These are phyloP conservation scores for Xanthoconium stramineum DNA, from an alignment of 768 basidiomycete genomes.

Conservation along the genomic window DNA sequence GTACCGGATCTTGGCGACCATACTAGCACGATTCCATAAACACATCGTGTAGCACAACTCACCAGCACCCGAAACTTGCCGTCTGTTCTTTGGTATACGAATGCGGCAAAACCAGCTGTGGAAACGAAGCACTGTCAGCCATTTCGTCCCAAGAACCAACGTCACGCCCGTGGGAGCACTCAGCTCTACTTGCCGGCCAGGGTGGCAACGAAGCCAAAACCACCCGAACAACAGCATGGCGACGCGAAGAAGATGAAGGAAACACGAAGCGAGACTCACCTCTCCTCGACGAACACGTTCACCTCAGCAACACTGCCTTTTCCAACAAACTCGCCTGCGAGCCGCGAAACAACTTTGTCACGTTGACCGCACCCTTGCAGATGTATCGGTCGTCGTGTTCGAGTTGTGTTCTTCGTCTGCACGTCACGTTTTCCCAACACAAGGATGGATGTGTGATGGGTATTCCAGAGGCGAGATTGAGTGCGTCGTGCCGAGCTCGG, in stretches of 20 bases:
- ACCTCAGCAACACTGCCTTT: conserved; percentile 46
- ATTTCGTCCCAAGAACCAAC: background rate
- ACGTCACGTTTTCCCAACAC: conserved; percentile 25
- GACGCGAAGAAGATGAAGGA: background rate
- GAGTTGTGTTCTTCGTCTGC: conserved; percentile 30
- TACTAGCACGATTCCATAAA: background rate
- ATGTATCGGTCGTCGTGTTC: conserved; percentile 45
- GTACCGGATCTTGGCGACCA: conserved; percentile 52
- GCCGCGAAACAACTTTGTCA: conserved; percentile 51
- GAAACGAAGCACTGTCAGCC: conserved; percentile 1
- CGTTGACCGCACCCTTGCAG: conserved; percentile 63
- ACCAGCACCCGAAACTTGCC: conserved; percentile 63
- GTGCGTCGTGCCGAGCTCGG: conserved; percentile 33
- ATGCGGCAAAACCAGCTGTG: conserved; percentile 65
- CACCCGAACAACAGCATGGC: background rate
- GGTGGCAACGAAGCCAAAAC: background rate
- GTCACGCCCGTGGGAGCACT: too few relatives aligned
- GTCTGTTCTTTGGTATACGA: conserved; percentile 47
- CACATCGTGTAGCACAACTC: conserved; percentile 12
- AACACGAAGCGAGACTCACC: conserved; percentile 44
- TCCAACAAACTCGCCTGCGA: conserved; percentile 51
- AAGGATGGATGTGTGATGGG: conserved; percentile 38
- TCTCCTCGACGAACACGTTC: conserved; percentile 65
- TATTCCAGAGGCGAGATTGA: conserved; percentile 37
- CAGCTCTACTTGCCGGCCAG: too few relatives aligned